Evolutionary conservation across 2,329 filamentous ascomycete species (phyloP), one percentile per base, ranked within the genome.

Genomic region (Hypoxylon sp.): DNA sequence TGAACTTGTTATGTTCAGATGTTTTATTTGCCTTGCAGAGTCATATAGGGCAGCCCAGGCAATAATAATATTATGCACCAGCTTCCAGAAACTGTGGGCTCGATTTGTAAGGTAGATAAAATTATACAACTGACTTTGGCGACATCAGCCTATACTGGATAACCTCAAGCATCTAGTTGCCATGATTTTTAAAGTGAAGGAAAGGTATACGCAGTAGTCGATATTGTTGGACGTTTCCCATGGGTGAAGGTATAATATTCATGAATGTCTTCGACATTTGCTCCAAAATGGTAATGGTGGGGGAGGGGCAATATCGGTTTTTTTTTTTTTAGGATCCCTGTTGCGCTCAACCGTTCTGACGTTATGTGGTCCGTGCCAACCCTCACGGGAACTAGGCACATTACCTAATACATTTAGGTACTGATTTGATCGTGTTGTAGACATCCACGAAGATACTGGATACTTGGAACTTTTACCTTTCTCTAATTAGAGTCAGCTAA

Each of bases 221-320:
- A 43, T 17, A 21, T 19, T 21, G 17, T 19, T 43, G 7, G 17
- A 43, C 7, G 21, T 17, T 21, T 21, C 38, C 19, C 2, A 21
- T 21, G 21, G 2, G 9, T 43, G 17, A 43, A 19, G 9, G 17
- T 7, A 43, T 17, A 17, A 19, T 9, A 19, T 43, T 38, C 36
- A 43, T 19, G 2, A 19, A 19, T 19, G 17, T 19, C 38, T 43
- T 43, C 38, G 19, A 19, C 25, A 6, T 6, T 30, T 30, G 28
- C 28, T 30, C 9, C 28, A 30, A 30, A 25, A 30, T 6, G 17
- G 17, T 11, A 17, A 71, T 72, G 58, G 73, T 65, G 73, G 73
- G 72, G 73, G 72, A 69, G 73, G 73, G 74, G 73, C 71, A 72
- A 64, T 67, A 41, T 59, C 61, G 60, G 30, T 53, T 63, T 60